Conservation (phyloP, 2,329 filamentous ascomycete species). For the Botryosphaeria agaves region DNA sequence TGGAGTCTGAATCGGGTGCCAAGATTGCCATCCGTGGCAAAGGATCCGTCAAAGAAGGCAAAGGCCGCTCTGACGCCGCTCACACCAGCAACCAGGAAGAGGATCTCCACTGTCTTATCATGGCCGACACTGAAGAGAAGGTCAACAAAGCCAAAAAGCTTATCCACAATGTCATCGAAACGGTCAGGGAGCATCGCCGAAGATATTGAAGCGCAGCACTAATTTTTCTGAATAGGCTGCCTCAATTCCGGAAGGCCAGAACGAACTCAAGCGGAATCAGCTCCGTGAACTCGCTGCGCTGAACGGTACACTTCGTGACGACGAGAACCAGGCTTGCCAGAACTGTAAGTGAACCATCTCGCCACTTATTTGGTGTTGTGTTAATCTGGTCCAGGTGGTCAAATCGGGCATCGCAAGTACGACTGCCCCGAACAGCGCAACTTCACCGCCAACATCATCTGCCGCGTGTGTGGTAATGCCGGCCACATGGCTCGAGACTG, state of each 20-base stretch:
- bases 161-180: constrained; percentile 98
- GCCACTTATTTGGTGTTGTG: background rate
- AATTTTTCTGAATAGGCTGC: constrained; percentile 51
- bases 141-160: constrained; percentile 98
- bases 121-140: constrained; percentile 99
- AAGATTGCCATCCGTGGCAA: constrained; percentile 99
- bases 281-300: constrained; percentile 92
- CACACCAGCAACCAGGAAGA: constrained; percentile 99
- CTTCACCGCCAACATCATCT: constrained; percentile 98
- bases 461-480: constrained; percentile 91
- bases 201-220: background rate
- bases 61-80: constrained; percentile 94
- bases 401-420: constrained; percentile 97
- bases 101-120: constrained; percentile 96
- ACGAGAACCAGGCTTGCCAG: constrained; percentile 98
- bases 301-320: constrained; percentile 96
- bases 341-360: constrained; percentile 44
- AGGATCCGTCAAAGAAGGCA: constrained; percentile 98
- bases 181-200: constrained; percentile 41
- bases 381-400: constrained; percentile 40
- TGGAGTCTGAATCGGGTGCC: constrained; percentile 92
- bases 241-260: constrained; percentile 95
- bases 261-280: constrained; percentile 97
- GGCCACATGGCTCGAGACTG: constrained; percentile 98
- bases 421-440: constrained; percentile 96